These are phyloP conservation scores for Helotiales sp. DNA, from an alignment of 2,329 filamentous ascomycete genomes.

Conservation along the genomic window DNA sequence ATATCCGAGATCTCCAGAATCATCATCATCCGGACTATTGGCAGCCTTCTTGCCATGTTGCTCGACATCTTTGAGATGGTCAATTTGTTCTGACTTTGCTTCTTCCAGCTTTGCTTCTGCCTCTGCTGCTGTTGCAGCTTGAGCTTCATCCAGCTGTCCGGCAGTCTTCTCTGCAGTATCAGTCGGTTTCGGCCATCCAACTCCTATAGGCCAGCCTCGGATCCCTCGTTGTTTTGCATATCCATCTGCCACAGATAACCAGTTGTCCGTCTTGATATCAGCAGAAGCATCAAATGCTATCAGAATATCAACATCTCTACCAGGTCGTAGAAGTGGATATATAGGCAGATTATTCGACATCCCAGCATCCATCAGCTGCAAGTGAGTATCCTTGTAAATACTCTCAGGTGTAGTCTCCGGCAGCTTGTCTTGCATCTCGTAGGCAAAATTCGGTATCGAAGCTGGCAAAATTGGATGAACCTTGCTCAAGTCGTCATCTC, in stretches of 20 bases:
- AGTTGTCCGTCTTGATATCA: conserved; percentile 92
- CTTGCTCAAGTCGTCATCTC: conserved; percentile 82
- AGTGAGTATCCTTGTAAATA: conserved; percentile 68
- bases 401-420: conserved; percentile 76
- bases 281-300: conserved; percentile 91
- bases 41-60: conserved; percentile 21
- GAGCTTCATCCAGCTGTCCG: conserved; percentile 66
- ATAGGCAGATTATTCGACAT: conserved; percentile 99
- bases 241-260: conserved; percentile 91
- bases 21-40: conserved; percentile 36
- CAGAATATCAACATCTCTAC: conserved; percentile 83
- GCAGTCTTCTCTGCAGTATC: conserved; percentile 60
- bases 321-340: conserved; percentile 87
- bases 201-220: conserved; percentile 90
- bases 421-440: conserved; percentile 75
- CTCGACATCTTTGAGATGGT: conserved; percentile 36
- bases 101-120: conserved; percentile 63
- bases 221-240: conserved; percentile 88
- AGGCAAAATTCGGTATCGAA: conserved; percentile 83
- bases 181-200: conserved; percentile 79
- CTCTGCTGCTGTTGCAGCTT: conserved; percentile 55
- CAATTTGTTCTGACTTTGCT: conserved; percentile 52
- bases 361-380: conserved; percentile 91
- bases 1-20: conserved; percentile 71
- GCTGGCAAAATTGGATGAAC: conserved; percentile 95